phyloP scores from a whole-genome alignment of 2,329 filamentous ascomycete genomes.

The Trichophyton simii region DNA sequence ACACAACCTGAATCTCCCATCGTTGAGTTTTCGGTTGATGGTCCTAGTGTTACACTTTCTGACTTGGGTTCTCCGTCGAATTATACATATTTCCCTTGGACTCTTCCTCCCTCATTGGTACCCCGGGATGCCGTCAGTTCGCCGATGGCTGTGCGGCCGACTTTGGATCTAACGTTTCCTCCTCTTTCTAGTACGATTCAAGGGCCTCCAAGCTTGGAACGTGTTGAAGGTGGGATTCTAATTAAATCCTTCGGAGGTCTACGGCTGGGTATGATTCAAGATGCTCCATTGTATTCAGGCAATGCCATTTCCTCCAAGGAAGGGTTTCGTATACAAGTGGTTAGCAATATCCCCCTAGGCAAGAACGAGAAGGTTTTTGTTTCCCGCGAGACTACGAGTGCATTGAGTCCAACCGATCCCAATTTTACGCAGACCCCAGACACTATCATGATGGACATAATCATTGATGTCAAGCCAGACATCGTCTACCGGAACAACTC shows the following conservation, averaged over 20 bases:
- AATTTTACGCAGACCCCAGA: constrained; percentile 72
- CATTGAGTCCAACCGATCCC: constrained; percentile 55
- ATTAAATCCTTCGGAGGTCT: constrained; percentile 50
- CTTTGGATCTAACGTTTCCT: constrained; percentile 58
- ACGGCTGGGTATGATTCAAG: constrained; percentile 40
- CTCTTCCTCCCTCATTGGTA: constrained; percentile 62
- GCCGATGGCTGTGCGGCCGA: constrained; percentile 55
- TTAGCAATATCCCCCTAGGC: constrained; percentile 69
- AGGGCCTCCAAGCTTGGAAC: constrained; percentile 41
- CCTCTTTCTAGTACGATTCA: constrained; percentile 36
- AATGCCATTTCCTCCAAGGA: constrained; percentile 16
- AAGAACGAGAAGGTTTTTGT: constrained; percentile 80
- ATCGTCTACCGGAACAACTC: constrained; percentile 14
- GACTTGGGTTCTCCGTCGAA: constrained; percentile 54
- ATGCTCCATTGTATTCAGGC: constrained; percentile 25
- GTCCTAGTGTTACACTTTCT: constrained; percentile 43
- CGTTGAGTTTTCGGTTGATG: constrained; percentile 41
- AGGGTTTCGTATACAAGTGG: constrained; percentile 52
- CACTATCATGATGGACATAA: constrained; percentile 57
- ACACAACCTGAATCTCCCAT: constrained; percentile 47
- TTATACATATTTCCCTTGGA: constrained; percentile 87
- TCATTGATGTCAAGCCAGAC: constrained; percentile 42
- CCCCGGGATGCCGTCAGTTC: constrained; percentile 67
- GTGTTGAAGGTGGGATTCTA: constrained; percentile 46
- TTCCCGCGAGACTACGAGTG: constrained; percentile 60